These are phyloP conservation scores for Trichoderma orchidacearum DNA, from an alignment of 495 filamentous ascomycete species.

Conservation along the genomic window DNA sequence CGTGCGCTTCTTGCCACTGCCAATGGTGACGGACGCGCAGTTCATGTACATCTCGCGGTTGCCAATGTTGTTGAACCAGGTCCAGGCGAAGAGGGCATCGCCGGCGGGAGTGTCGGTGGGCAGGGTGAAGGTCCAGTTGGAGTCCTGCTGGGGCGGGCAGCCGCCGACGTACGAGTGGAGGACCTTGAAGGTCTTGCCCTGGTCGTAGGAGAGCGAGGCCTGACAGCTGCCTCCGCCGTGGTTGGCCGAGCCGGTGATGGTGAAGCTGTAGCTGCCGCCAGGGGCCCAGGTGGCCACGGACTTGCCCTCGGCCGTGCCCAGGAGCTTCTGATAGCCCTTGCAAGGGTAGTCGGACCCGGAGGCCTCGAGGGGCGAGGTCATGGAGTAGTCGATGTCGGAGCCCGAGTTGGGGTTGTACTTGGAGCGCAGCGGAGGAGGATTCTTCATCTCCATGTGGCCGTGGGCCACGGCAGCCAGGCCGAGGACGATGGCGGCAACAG, in stretches of 20 bases:
- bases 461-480: slow-evolving; percentile 16
- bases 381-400: slow-evolving; percentile 38
- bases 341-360: slow-evolving; percentile 45
- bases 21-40: slow-evolving; percentile 46
- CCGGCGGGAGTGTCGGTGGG: slow-evolving; percentile 45
- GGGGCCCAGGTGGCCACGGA: slow-evolving; percentile 38
- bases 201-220: slow-evolving; percentile 47
- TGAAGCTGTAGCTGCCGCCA: slow-evolving; percentile 43
- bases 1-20: slow-evolving; percentile 21
- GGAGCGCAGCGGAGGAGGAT: slow-evolving; percentile 42
- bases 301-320: slow-evolving; percentile 30
- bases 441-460: slow-evolving; percentile 47
- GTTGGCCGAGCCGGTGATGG: slow-evolving; percentile 38
- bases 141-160: slow-evolving; percentile 34
- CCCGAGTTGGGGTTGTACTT: slow-evolving; percentile 35
- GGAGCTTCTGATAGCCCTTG: slow-evolving; percentile 46
- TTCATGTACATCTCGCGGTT: slow-evolving; percentile 62
- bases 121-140: slow-evolving; percentile 48
- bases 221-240: slow-evolving; percentile 59
- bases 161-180: slow-evolving; percentile 51
- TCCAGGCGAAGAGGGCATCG: slow-evolving; percentile 53
- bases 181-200: slow-evolving; percentile 46
- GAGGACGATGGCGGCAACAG: slow-evolving; percentile 8
- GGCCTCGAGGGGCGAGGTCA: slow-evolving; percentile 37
- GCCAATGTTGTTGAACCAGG: slow-evolving; percentile 48